Evolutionary conservation across 2,329 filamentous ascomycete genomes (phyloP), one percentile per base, ranked within the genome.

Genomic region (Pyrenophora tritici-repentis): DNA sequence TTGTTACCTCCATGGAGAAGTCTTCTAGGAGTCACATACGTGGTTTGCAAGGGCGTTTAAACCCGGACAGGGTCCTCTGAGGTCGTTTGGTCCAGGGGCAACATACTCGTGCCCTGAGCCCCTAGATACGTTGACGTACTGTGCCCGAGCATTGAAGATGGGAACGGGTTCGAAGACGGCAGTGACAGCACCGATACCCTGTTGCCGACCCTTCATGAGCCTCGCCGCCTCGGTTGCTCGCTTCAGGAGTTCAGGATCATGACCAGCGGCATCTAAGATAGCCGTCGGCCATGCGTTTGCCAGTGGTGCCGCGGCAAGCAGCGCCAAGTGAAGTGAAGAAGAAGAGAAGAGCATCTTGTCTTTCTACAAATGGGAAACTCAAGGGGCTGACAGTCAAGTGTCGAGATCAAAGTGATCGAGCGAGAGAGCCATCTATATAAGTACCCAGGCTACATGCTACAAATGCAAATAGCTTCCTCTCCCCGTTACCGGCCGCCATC

Each of bases 1-100:
- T 39, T 14, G 20, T 33, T 9, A 12, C 3, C 26, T 20, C 24
- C 9, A 34, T 14, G n/a, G 17, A 24, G 9, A 26, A 33, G 16
- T 9, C 6, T 24, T 38, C 16, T 12, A 22, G 20, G 24, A 4
- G 17, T n/a, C 12, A 50, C 58, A 37, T 43, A 63, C 58, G 24
- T 65, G 62, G 36, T 65, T 65, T 13, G 62, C 62, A 46, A 65
- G 58, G 2, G 62, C 62, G 14, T 65, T 65, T 3, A 65, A 46
- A n/a, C 62, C 62, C 2, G 62, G 62, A 34, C 62, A 65, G 17
- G 62, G 62, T 3, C 62, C 62, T 42, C 62, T 52, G n/a, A 65
- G 56, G 31, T 65, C 62, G 13, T 53, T 53, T 9, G 59, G 51
- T 4, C 59, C 57, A n/a, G 62, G 62, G n/a, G 62, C 45, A n/a